Base-by-base conservation (phyloP, 2,329 filamentous ascomycete genomes). In the Cylindrodendrum hubeiense region DNA sequence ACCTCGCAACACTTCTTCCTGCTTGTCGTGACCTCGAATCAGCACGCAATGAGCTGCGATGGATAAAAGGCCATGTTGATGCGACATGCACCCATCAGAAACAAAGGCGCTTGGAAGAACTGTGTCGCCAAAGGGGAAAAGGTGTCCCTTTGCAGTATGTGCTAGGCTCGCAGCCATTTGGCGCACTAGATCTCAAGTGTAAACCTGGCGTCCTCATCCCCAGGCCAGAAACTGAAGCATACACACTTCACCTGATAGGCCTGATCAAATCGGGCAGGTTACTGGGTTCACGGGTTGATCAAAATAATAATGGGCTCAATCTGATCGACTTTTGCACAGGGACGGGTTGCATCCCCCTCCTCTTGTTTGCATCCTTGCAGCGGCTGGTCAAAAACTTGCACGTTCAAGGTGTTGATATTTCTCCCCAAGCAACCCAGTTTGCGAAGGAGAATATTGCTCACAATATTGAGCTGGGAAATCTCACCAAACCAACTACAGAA, bases 321-420 rank as follows among this genome's bases (percentile, higher is more conserved):
- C 83, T 98, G 43, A 79, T 98, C 9, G 96, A 99, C 78, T 84
- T 98, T 30, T 98, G 96, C 79, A 95, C 94, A 0, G 96, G 96
- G 10, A 93, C 93, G 5, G 96, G 96, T 5, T 98, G 95, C 80
- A 97, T 98, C 67, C 87, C 94, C 0, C 86, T 98, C 9, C 86
- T 93, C 3, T 84, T 97, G 7, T 88, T 92, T 67, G 83, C 90
- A 37, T 84, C 90, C 10, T 85, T 94, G 39, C 79, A 79, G 19
- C 63, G 76, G 73, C 73, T 78, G 21, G 78, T 83, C 54, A 71
- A 77, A 1, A 52, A 69, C 0, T 70, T 93, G 8, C 77, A 81
- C 4, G 81, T 93, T n/a, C 74, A 85, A 0, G 95, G 93, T 4
- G 78, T 97, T 19, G 95, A 98, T 76, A 84, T 97, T 28, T 94